phyloP scores from a whole-genome alignment of 2,329 filamentous ascomycete genomes.

The Pyrenochaeta sp. region DNA sequence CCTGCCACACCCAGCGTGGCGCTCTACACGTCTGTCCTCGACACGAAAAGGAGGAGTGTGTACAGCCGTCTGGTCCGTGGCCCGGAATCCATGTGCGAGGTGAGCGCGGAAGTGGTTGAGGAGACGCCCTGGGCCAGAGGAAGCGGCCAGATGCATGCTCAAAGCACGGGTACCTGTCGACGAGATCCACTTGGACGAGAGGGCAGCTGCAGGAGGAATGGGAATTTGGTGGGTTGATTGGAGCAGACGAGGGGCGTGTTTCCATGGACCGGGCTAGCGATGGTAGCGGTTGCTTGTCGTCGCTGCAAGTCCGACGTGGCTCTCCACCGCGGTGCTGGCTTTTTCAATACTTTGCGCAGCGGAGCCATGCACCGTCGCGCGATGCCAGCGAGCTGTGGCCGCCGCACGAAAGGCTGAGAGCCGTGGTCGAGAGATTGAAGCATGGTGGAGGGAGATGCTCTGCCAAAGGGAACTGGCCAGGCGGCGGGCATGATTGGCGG shows the following conservation, averaged over 20 bases:
- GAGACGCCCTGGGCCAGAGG: background rate
- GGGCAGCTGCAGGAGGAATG: slow-evolving; percentile 22
- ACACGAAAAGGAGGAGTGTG: slow-evolving; percentile 20
- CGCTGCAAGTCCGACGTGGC: slow-evolving; percentile 42
- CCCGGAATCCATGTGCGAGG: background rate
- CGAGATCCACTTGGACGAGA: slow-evolving; percentile 5
- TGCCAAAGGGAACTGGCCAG: slow-evolving; percentile 7
- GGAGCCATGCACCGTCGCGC: slow-evolving; percentile 20
- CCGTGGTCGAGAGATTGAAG: slow-evolving; percentile 31
- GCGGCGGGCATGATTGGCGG: slow-evolving; percentile 18
- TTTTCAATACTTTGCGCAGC: slow-evolving; percentile 29
- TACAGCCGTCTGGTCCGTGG: slow-evolving; percentile 14
- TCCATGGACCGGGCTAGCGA: slow-evolving; percentile 19
- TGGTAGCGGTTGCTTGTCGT: slow-evolving; percentile 23
- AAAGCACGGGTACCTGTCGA: slow-evolving; percentile 21
- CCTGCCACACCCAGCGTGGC: slow-evolving; percentile 22
- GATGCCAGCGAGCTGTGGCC: slow-evolving; percentile 23
- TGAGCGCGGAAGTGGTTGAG: background rate
- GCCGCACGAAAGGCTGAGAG: slow-evolving; percentile 11
- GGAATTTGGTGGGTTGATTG: slow-evolving; percentile 15
- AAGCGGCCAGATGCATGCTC: slow-evolving; percentile 7
- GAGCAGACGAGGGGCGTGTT: slow-evolving; percentile 11
- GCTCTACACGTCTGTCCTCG: background rate
- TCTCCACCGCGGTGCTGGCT: slow-evolving; percentile 29
- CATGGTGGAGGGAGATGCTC: slow-evolving; percentile 7